A percentile compares a stretch with the other conserved stretches of the same genome.
Evolutionary conservation across 164 flowering plant genomes (phyloP).

Genomic region (Pachysandra terminalis): DNA sequence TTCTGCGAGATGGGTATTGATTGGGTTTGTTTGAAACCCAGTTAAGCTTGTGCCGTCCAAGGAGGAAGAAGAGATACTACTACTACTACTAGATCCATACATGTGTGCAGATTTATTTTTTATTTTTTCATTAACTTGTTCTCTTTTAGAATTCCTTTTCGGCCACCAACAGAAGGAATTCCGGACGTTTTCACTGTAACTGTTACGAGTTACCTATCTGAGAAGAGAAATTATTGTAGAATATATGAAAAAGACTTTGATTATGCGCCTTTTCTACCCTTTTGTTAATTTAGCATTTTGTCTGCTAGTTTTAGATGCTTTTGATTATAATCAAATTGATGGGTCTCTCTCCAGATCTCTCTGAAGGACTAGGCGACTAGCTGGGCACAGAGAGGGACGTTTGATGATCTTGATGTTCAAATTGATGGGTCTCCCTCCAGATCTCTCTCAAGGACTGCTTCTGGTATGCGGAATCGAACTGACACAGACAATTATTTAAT

Average conservation of each 20-base stretch:
- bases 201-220: too few species aligned
- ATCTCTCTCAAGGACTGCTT: too few species aligned
- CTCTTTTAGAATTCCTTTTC: conserved; percentile 3
- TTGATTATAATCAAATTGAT: not conserved
- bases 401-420: not conserved
- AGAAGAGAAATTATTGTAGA: too few species aligned
- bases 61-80: conserved; percentile 18
- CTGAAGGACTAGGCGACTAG: not conserved
- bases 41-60: conserved; percentile 12
- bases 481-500: not conserved
- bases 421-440: not conserved
- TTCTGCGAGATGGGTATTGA: conserved; percentile 21
- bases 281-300: too few species aligned
- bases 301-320: too few species aligned
- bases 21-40: conserved; percentile 5
- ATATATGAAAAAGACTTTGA: too few species aligned
- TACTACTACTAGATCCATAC: conserved; percentile 15
- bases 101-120: conserved; percentile 16
- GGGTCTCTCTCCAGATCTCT: not conserved
- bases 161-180: too few species aligned
- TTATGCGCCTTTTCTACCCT: too few species aligned
- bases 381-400: not conserved
- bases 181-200: too few species aligned
- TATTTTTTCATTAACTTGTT: not conserved
- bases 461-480: too few species aligned